phyloP scores from a whole-genome alignment of 352 stramenopile genomes.

The Phytophthora pistaciae region DNA sequence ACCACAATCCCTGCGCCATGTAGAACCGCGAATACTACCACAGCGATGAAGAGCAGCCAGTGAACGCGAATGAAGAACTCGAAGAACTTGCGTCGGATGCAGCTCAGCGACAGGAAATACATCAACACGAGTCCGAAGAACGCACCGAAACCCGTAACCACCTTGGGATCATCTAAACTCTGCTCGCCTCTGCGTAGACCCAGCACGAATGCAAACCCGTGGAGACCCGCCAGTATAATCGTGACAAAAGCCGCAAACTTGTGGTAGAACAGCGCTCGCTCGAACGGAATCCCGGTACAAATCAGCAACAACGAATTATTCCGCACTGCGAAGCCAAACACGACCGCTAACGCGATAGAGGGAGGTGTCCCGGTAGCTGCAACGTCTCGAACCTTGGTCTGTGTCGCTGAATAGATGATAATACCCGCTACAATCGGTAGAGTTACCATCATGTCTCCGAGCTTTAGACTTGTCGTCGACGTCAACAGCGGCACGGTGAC shows the following conservation, averaged over 20 bases:
- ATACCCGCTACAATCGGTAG: constrained; percentile 25
- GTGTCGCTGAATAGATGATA: constrained; percentile 15
- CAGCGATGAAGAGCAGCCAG: constrained; percentile 58
- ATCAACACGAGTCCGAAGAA: constrained; percentile 48
- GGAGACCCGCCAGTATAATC: constrained; percentile 43
- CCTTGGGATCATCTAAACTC: constrained; percentile 16
- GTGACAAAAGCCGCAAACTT: constrained; percentile 53
- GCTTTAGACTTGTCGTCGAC: constrained; percentile 36
- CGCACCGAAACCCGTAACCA: constrained; percentile 30
- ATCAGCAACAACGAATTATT: constrained; percentile 63
- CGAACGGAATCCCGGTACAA: constrained; percentile 54
- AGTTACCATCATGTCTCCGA: constrained; percentile 49
- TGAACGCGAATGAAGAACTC: constrained; percentile 60
- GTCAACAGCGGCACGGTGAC: constrained; percentile 42
- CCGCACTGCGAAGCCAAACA: constrained; percentile 57
- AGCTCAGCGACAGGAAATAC: constrained; percentile 42
- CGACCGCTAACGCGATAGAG: constrained; percentile 40
- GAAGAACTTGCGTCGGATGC: constrained; percentile 60
- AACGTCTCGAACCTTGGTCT: constrained; percentile 25
- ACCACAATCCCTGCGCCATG: constrained; percentile 48
- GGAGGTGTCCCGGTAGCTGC: constrained; percentile 28
- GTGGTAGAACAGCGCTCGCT: constrained; percentile 66
- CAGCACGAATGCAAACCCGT: constrained; percentile 47
- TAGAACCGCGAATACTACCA: constrained; percentile 49
- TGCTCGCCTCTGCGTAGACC: constrained; percentile 23